phyloP scores from a whole-genome alignment of 1,139 yeast genomes.

The Zygoascus meyerae region DNA sequence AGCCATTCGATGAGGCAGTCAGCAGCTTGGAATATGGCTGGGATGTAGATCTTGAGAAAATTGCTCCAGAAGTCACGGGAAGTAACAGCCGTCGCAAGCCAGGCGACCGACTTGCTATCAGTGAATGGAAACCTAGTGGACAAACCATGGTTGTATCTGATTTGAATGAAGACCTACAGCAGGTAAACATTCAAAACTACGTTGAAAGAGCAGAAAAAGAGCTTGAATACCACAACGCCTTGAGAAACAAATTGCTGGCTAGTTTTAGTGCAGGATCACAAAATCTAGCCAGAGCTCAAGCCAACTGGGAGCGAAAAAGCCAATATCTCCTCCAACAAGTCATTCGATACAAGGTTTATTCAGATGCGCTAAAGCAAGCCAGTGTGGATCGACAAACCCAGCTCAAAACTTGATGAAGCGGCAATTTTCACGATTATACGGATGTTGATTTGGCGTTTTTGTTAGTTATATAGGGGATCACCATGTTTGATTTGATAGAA shows the following conservation, averaged over 20 bases:
- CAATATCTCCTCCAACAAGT: constrained; percentile 31
- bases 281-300: constrained; percentile 27
- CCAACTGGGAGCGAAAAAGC: constrained; percentile 33
- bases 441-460: not conserved
- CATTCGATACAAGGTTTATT: constrained; percentile 28
- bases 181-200: constrained; percentile 24
- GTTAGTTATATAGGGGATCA: too few relatives aligned
- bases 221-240: constrained; percentile 27
- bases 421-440: not conserved
- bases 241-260: constrained; percentile 22
- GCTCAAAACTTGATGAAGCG: not conserved
- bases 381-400: constrained; percentile 18
- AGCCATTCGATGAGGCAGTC: constrained; percentile 56
- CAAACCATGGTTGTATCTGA: constrained; percentile 30
- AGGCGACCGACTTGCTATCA: constrained; percentile 26
- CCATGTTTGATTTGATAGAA: not conserved
- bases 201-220: constrained; percentile 27
- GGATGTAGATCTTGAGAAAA: constrained; percentile 33
- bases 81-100: constrained; percentile 14
- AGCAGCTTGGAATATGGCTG: constrained; percentile 80
- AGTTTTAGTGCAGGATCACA: constrained; percentile 25
- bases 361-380: constrained; percentile 26
- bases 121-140: constrained; percentile 32
- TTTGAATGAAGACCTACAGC: constrained; percentile 29
- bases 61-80: constrained; percentile 7